These are phyloP conservation scores for Microsporum canis DNA, from an alignment of 2,329 filamentous ascomycete species.

Conservation along the genomic window DNA sequence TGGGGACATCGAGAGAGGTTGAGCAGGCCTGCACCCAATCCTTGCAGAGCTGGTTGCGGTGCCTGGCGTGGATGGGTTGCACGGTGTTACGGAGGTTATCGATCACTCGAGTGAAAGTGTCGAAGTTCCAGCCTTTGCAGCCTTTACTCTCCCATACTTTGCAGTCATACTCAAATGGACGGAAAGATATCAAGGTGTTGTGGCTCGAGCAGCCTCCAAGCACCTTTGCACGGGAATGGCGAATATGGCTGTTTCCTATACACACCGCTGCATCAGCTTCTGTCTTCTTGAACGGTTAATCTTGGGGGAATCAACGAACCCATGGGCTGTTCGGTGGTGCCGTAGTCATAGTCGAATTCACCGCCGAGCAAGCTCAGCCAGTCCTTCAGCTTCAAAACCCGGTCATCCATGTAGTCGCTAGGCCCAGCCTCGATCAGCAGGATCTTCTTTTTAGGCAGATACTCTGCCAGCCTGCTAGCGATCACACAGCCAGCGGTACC, in stretches of 20 bases:
- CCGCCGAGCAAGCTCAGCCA: constrained; percentile 78
- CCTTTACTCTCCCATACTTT: constrained; percentile 72
- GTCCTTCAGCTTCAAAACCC: constrained; percentile 74
- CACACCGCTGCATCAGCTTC: constrained; percentile 7
- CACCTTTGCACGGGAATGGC: constrained; percentile 85
- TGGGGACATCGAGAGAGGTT: constrained; percentile 64
- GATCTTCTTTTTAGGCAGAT: constrained; percentile 69
- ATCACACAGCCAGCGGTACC: constrained; percentile 80
- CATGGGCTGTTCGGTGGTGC: constrained; percentile 78
- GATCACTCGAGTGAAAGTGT: constrained; percentile 67
- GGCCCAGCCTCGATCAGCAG: constrained; percentile 81
- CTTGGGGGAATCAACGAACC: constrained; percentile 32
- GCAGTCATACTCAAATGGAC: constrained; percentile 80
- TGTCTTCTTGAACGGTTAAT: not conserved
- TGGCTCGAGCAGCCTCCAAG: constrained; percentile 86
- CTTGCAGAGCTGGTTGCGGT: constrained; percentile 81
- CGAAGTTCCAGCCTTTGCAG: constrained; percentile 76
- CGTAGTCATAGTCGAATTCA: constrained; percentile 84
- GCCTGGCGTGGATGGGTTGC: constrained; percentile 72
- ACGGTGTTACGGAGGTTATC: constrained; percentile 83
- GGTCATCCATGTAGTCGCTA: constrained; percentile 78
- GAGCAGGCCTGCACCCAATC: constrained; percentile 81
- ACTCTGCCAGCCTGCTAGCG: constrained; percentile 66
- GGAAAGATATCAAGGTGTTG: constrained; percentile 89
- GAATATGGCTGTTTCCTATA: constrained; percentile 76